These are phyloP conservation scores for Cladobotryum mycophilum DNA, from an alignment of 2,329 filamentous ascomycete genomes.

Conservation along the genomic window DNA sequence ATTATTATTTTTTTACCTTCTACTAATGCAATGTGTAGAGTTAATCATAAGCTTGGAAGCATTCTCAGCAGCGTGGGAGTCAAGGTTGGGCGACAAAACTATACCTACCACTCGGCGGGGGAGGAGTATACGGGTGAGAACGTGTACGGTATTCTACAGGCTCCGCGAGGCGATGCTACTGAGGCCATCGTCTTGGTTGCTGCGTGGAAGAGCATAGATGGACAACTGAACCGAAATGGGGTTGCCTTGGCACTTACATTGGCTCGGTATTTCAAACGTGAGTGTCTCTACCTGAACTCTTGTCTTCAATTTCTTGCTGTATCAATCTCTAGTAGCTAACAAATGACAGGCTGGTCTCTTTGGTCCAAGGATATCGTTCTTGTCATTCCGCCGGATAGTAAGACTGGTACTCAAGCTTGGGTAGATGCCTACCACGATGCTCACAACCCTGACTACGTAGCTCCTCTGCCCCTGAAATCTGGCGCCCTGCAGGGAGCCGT, in stretches of 20 bases:
- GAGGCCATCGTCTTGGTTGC: constrained; percentile 92
- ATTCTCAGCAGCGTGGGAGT: constrained; percentile 75
- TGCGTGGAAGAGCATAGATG: constrained; percentile 78
- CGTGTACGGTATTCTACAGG: constrained; percentile 87
- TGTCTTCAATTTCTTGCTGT: not conserved
- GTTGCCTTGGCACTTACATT: constrained; percentile 81
- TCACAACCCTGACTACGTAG: constrained; percentile 64
- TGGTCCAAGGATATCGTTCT: constrained; percentile 99
- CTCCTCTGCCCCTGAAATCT: constrained; percentile 79
- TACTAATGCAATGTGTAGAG: constrained; percentile 28
- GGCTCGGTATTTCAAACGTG: constrained; percentile 88
- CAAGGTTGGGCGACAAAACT: constrained; percentile 83
- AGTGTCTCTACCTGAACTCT: constrained; percentile 13
- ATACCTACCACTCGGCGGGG: constrained; percentile 75
- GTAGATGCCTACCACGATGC: constrained; percentile 95
- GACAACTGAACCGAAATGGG: constrained; percentile 75
- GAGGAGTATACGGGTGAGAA: constrained; percentile 75
- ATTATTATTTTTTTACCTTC: not conserved
- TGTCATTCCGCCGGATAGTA: constrained; percentile 80
- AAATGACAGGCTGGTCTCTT: constrained; percentile 71
- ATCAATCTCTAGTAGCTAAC: constrained; percentile 13
- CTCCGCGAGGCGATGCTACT: constrained; percentile 89
- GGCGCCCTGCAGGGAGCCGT: constrained; percentile 88
- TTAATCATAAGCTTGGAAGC: constrained; percentile 65
- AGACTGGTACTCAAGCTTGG: constrained; percentile 89